A percentile compares a stretch with the other conserved stretches of the same genome.
These are phyloP conservation scores for Macrolepiota albuminosa DNA, from an alignment of 768 basidiomycete genomes.

Conservation along the genomic window DNA sequence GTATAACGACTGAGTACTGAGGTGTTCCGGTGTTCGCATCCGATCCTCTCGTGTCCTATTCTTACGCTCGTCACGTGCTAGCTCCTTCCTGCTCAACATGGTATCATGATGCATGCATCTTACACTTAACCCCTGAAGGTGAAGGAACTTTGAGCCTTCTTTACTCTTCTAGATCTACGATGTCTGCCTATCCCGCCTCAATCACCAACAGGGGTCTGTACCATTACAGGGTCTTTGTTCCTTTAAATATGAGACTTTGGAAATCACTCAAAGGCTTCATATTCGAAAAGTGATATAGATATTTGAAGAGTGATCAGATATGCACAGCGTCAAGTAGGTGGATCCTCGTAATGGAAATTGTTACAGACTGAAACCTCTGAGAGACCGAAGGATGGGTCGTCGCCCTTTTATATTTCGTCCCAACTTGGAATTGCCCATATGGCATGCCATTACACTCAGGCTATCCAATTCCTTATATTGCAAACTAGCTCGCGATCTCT, in stretches of 20 bases:
- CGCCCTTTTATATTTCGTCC: background rate
- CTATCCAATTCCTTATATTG: background rate
- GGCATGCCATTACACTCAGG: background rate
- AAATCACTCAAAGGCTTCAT: background rate
- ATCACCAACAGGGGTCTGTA: no score
- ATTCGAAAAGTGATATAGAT: background rate
- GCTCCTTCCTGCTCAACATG: no score
- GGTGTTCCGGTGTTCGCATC: no score
- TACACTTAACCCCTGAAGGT: no score
- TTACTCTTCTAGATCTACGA: background rate
- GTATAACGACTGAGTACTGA: no score
- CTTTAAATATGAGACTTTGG: background rate
- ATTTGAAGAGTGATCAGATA: background rate
- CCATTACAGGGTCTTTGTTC: no score
- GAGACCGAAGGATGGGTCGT: background rate
- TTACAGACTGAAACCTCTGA: no score
- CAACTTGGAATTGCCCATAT: background rate
- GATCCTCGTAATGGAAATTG: no score
- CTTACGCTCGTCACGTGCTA: no score
- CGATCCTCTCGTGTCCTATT: no score
- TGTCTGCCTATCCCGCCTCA: background rate
- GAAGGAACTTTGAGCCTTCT: background rate
- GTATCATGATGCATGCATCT: no score
- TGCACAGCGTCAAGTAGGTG: background rate
- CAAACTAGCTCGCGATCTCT: background rate